A percentile compares a stretch with the other conserved stretches of the same genome.
phyloP scores from a whole-genome alignment of 805 yeast species.

The Candida pini region DNA sequence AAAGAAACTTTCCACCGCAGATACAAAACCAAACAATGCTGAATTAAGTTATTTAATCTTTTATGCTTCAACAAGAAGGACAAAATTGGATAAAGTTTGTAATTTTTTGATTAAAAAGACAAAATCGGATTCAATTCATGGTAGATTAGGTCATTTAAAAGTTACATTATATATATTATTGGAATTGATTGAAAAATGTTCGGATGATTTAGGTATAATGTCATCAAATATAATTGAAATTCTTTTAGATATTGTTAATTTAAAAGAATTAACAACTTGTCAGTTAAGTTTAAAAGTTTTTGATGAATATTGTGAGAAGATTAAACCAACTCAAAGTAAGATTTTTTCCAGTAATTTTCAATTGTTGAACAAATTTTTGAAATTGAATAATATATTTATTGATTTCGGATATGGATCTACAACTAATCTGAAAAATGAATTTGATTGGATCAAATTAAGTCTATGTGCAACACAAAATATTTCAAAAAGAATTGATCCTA shows the following conservation, averaged over 20 bases:
- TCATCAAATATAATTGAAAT: constrained; percentile 64
- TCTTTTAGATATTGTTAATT: constrained; percentile 42
- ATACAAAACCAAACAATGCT: constrained; percentile 87
- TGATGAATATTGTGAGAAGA: constrained; percentile 23
- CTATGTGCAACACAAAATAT: constrained; percentile 35
- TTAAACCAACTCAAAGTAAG: constrained; percentile 22
- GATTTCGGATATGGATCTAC: constrained; percentile 16
- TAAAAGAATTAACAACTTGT: constrained; percentile 58
- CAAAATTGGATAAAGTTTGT: constrained; percentile 84
- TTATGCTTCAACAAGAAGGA: constrained; percentile 85
- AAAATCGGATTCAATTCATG: constrained; percentile 50
- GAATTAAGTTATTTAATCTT: constrained; percentile 83
- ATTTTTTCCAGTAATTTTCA: constrained; percentile 41
- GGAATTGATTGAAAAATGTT: constrained; percentile 68
- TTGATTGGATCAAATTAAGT: constrained; percentile 42
- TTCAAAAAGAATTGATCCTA: constrained; percentile 24
- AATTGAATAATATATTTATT: constrained; percentile 21
- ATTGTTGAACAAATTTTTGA: constrained; percentile 35
- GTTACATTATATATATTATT: constrained; percentile 72
- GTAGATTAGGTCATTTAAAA: constrained; percentile 70
- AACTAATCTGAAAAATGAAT: background rate
- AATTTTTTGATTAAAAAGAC: constrained; percentile 60
- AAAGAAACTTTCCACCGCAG: constrained; percentile 47
- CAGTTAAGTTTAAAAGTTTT: constrained; percentile 36
- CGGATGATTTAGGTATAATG: constrained; percentile 78